Evolutionary conservation across 129 eudicot genomes (phyloP).

Genomic region (Tagetes erecta): DNA sequence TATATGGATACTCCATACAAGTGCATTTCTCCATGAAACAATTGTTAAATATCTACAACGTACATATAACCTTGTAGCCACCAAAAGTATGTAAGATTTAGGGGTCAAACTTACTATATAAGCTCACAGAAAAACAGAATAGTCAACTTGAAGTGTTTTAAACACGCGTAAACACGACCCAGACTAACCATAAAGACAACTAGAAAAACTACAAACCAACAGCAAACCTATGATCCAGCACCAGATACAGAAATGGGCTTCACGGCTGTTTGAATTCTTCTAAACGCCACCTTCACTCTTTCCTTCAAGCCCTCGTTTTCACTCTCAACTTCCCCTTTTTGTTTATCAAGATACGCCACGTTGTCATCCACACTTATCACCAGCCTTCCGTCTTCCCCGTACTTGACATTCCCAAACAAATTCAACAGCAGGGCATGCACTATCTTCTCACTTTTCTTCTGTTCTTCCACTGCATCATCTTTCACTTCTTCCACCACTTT

Average conservation of each 20-base stretch:
- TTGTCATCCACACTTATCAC: constrained; percentile 72
- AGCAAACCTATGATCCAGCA: constrained; percentile 14
- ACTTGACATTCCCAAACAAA: constrained; percentile 83
- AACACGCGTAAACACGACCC: no score
- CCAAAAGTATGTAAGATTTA: no score
- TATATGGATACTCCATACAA: no score
- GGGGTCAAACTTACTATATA: no score
- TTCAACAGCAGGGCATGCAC: constrained; percentile 73
- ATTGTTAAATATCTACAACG: no score
- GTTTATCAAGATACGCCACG: constrained; percentile 74
- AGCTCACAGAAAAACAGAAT: no score
- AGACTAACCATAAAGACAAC: no score
- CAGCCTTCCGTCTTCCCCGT: constrained; percentile 68
- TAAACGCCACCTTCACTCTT: constrained; percentile 69
- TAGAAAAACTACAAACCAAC: neutral
- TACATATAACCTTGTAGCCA: no score
- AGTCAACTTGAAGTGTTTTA: no score
- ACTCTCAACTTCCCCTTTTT: constrained; percentile 83
- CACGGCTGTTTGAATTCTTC: constrained; percentile 66
- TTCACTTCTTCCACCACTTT: constrained; percentile 60
- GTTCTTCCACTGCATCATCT: constrained; percentile 59
- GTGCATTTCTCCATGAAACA: no score
- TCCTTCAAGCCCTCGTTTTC: constrained; percentile 80
- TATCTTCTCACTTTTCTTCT: constrained; percentile 68
- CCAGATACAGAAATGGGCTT: constrained; percentile 70